Evolutionary conservation across 805 yeast species (phyloP), one percentile per base, ranked within the genome.

Genomic region (Ogataea methanolica): DNA sequence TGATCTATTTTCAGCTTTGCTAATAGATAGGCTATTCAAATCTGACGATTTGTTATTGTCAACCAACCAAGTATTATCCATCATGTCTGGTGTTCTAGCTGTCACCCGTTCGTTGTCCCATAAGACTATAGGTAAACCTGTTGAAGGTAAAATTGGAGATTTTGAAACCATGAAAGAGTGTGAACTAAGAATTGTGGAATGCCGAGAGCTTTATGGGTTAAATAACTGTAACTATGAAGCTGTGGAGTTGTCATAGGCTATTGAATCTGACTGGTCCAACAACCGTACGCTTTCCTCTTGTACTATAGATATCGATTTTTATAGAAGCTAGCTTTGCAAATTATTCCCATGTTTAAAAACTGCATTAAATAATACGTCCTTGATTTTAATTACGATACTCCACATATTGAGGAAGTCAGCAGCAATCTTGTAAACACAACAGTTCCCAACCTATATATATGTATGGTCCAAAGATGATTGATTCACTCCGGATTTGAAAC

Each of bases 1-100:
- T 6, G 98, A 91, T 59, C 66, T 91, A 38, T 91, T 92, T 57
- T 83, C 96, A 0, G 92, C 96, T 0, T 64, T 91, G 36, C 63
- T 90, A 33, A 56, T 88, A 6, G 95, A 85, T 63, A 76, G 87
- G 54, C 68, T 83, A 29, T 70, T 65, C 55, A 62, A 62, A 37
- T 53, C 55, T 4, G 41, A 46, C 34, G 54, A 50, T 34, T 55
- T 71, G 29, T 51, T 59, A 2, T 45, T 46, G 4, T 69, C 82
- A 0, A 80, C 78, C 3, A 75, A 71, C 54, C 82, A 82, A 56
- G 86, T 76, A 3, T 66, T 81, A 34, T 67, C 79, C 1, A 72
- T 80, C 21, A 81, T 83, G 83, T 62, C 73, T 19, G 62, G 65
- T 23, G 82, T 82, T 3, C 66, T 83, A 35, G 52, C 55, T 11